Evolutionary conservation across 2,329 filamentous ascomycete species (phyloP).

Genomic region (Didymella exigua): DNA sequence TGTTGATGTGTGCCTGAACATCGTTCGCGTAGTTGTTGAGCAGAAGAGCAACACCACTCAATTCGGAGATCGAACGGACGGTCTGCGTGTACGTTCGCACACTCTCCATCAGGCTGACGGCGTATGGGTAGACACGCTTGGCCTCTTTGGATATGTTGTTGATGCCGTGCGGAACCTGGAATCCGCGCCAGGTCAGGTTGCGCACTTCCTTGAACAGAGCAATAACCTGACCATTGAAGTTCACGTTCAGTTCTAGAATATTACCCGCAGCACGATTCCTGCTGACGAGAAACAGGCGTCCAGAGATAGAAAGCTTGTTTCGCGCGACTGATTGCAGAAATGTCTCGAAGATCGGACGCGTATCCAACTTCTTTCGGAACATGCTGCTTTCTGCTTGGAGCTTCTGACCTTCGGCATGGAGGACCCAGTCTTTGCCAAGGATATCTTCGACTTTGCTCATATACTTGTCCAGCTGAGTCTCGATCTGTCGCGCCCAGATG

Average conservation of each 20-base stretch:
- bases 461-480: conserved; percentile 91
- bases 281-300: conserved; percentile 86
- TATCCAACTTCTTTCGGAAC: conserved; percentile 96
- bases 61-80: conserved; percentile 78
- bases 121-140: conserved; percentile 97
- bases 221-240: conserved; percentile 97
- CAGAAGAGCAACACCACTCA: conserved; percentile 86
- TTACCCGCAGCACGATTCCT: conserved; percentile 91
- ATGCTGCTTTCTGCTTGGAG: conserved; percentile 88
- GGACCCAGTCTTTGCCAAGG: conserved; percentile 88
- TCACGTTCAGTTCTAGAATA: conserved; percentile 84
- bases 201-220: conserved; percentile 98
- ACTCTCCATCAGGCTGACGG: conserved; percentile 97
- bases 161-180: conserved; percentile 89
- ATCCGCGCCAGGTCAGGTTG: conserved; percentile 94
- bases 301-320: conserved; percentile 88
- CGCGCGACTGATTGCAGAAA: conserved; percentile 91
- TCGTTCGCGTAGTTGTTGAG: conserved; percentile 92
- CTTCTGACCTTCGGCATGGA: conserved; percentile 94
- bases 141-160: conserved; percentile 97
- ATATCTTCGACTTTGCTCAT: conserved; percentile 99
- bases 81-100: conserved; percentile 93
- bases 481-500: conserved; percentile 96
- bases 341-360: conserved; percentile 89
- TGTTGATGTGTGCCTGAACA: conserved; percentile 79